phyloP scores from a whole-genome alignment of 2,329 filamentous ascomycete species.

The Chalaropsis ovoidea region DNA sequence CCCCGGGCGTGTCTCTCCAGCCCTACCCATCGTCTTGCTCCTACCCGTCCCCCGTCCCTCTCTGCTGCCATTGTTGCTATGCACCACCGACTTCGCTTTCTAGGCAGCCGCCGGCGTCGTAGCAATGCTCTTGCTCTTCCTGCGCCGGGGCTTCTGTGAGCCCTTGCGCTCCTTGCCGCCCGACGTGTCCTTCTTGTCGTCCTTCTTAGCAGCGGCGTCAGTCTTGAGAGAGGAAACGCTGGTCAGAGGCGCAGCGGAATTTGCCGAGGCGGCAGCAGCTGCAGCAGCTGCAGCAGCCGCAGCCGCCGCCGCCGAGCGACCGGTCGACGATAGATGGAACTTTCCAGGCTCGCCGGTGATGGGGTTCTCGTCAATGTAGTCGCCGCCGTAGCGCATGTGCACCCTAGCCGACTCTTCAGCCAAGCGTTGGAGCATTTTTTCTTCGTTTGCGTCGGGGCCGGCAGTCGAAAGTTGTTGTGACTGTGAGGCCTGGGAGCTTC shows the following conservation, averaged over 20 bases:
- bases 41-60: neutral
- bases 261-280: neutral
- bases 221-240: neutral
- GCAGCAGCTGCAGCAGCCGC: conserved; percentile 26
- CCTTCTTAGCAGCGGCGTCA: neutral
- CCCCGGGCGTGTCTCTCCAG: no score
- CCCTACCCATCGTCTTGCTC: neutral
- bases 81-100: neutral
- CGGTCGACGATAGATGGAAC: conserved; percentile 54
- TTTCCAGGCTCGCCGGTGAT: conserved; percentile 57
- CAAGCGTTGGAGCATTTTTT: conserved; percentile 38
- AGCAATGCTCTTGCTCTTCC: conserved; percentile 34
- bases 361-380: conserved; percentile 59
- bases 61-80: conserved; percentile 2
- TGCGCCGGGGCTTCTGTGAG: conserved; percentile 33
- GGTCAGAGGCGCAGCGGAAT: neutral
- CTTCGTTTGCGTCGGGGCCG: conserved; percentile 32
- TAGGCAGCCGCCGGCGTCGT: conserved; percentile 18
- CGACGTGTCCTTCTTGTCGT: neutral
- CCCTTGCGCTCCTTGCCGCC: conserved; percentile 34
- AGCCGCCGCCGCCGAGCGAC: conserved; percentile 36
- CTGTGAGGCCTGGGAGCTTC: conserved; percentile 29
- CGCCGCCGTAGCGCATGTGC: conserved; percentile 50
- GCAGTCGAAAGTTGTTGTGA: conserved; percentile 16
- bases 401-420: conserved; percentile 50